Percentiles rank a stretch among this genome's conserved stretches.
phyloP scores from a whole-genome alignment of 768 basidiomycete species.

The Xerocomellus dryophilus region DNA sequence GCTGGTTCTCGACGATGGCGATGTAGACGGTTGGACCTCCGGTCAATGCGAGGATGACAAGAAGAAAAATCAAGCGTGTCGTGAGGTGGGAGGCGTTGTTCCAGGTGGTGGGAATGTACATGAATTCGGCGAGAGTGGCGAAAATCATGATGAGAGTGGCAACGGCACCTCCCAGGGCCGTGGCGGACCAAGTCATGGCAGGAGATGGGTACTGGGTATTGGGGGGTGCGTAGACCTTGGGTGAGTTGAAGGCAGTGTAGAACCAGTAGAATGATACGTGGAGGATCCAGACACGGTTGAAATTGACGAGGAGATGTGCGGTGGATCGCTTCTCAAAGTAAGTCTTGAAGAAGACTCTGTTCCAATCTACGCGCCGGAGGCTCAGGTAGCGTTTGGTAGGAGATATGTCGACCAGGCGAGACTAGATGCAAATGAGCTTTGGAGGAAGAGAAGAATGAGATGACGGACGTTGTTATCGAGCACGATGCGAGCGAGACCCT shows the following conservation, averaged over 20 bases:
- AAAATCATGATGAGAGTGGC: slow-evolving; percentile 90
- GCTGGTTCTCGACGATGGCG: slow-evolving; percentile 71
- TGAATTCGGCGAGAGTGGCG: slow-evolving; percentile 92
- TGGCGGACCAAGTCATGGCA: slow-evolving; percentile 93
- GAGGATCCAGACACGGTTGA: slow-evolving; percentile 98
- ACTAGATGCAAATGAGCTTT: slow-evolving; percentile 42
- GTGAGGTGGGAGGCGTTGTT: slow-evolving; percentile 97
- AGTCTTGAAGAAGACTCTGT: slow-evolving; percentile 96
- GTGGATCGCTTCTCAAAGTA: slow-evolving; percentile 95
- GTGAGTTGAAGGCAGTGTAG: slow-evolving; percentile 97
- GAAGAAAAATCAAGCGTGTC: slow-evolving; percentile 86
- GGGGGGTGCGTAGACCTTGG: slow-evolving; percentile 79
- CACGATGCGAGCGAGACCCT: slow-evolving; percentile 91
- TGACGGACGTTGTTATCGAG: slow-evolving; percentile 75
- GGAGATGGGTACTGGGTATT: slow-evolving; percentile 66
- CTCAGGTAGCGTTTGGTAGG: slow-evolving; percentile 93
- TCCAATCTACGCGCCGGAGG: slow-evolving; percentile 91
- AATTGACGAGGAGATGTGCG: slow-evolving; percentile 94
- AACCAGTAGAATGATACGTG: slow-evolving; percentile 94
- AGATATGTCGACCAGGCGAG: slow-evolving; percentile 86
- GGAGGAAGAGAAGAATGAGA: background rate
- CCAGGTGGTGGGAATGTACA: slow-evolving; percentile 98
- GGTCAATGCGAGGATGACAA: slow-evolving; percentile 90
- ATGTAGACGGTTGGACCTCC: slow-evolving; percentile 94
- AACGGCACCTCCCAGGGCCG: slow-evolving; percentile 94